Conservation (phyloP, 1,284 basidiomycete species). For the Fomitopsis pinicola region DNA sequence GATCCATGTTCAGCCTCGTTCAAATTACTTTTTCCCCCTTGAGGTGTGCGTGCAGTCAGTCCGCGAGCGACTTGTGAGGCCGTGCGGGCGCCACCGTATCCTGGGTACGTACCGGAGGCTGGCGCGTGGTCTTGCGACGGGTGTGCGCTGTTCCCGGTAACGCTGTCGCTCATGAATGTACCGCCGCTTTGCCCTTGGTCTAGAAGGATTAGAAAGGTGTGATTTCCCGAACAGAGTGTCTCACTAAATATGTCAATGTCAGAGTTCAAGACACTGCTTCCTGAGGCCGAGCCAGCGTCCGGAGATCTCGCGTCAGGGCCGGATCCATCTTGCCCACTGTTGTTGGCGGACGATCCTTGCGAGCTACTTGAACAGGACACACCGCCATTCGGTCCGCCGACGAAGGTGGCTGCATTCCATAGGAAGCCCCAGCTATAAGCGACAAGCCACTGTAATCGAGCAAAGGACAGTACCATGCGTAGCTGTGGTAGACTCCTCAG, state of each 20-base stretch:
- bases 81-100: background rate
- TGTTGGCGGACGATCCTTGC: slow-evolving; percentile 8
- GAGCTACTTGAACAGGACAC: slow-evolving; percentile 7
- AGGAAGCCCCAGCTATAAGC: background rate
- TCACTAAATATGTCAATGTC: background rate
- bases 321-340: background rate
- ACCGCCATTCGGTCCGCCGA: slow-evolving; percentile 8
- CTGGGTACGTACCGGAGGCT: background rate
- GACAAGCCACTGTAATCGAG: background rate
- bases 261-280: background rate
- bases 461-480: background rate
- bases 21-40: background rate
- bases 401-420: background rate
- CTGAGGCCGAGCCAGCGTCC: slow-evolving; percentile 4
- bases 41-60: background rate
- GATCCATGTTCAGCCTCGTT: background rate
- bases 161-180: background rate
- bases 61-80: background rate
- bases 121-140: background rate
- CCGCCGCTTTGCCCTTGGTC: background rate
- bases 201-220: background rate
- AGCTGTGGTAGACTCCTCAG: background rate
- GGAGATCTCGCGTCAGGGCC: slow-evolving; percentile 5
- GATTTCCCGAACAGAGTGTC: background rate
- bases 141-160: background rate